Evolutionary conservation across 1,284 basidiomycete species (phyloP).

Genomic region (Porodaedalea pini): DNA sequence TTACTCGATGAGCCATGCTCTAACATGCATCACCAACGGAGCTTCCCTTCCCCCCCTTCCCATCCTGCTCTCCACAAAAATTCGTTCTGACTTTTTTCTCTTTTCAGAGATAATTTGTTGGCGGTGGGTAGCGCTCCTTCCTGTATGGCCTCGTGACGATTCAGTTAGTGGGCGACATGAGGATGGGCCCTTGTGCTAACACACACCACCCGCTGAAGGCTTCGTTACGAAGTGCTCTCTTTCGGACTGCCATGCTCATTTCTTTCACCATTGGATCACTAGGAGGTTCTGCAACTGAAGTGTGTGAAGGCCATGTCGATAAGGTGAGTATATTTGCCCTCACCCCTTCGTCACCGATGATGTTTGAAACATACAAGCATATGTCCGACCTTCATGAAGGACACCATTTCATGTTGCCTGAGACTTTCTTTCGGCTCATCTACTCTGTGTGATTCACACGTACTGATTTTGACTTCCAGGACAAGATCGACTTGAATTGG

Average conservation of each 20-base stretch:
- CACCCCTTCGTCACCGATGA: constrained; percentile 7
- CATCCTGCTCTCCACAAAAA: too few relatives aligned
- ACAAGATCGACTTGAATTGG: too few relatives aligned
- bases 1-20: constrained; percentile 23
- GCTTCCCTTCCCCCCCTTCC: constrained; percentile 8
- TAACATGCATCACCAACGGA: constrained; percentile 26
- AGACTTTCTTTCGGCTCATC: neutral
- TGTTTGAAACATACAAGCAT: constrained; percentile 25
- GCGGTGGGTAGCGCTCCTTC: neutral
- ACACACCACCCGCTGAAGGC: constrained; percentile 18
- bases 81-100: neutral
- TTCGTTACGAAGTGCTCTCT: neutral
- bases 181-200: constrained; percentile 15
- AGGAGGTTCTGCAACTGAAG: neutral
- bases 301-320: neutral
- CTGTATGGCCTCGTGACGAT: neutral
- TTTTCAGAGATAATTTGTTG: neutral
- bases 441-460: neutral
- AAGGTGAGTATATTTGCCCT: constrained; percentile 1
- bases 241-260: neutral
- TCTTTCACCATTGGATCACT: neutral
- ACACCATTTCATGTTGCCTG: constrained; percentile 16
- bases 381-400: constrained; percentile 26
- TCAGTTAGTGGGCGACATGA: constrained; percentile 15
- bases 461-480: neutral